Base-by-base conservation (phyloP, 1,284 basidiomycete species). In the Cryptococcus sp. region DNA sequence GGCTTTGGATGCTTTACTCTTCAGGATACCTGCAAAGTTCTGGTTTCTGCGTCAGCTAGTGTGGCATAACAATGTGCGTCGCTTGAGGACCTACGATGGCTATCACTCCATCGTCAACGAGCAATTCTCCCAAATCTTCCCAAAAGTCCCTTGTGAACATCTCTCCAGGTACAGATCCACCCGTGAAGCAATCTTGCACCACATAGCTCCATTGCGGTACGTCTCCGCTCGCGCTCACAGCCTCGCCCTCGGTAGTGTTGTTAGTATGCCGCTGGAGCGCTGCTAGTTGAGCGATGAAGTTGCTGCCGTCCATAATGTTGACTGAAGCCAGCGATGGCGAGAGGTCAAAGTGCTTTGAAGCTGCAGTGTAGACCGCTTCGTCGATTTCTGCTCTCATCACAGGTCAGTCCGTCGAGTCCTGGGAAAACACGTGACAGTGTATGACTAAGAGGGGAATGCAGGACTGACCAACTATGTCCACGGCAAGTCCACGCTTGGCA, bases 101-200 rank as follows among this genome's bases (percentile, higher is more conserved):
- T 11, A 94, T 77, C 5, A 93, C 81, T 2, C 89, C 92, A 54
- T 89, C 85, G 1, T 83, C 79, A n/a, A 83, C 82, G 72, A 94
- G 82, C 19, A 87, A 72, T 5, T 74, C 71, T 67, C 85, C 86
- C 49, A 93, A 74, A 55, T 86, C 85, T 40, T 80, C 61, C 90
- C 91, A 94, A 71, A 93, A 93, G 64, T 91, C 86, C 23, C 82
- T 52, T 0, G 91, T 90, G 77, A 89, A 95, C 45, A 96, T 79
- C 68, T 91, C 86, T 17, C 85, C 81, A 0, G 93, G 91, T 3
- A 96, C 86, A 20, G 85, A 84, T 3, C 93, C 93, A 3, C 92
- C 93, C 11, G 91, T 91, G 76, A 95, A 96, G 67, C 89, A 90
- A 70, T 95, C 93, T 68, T 97, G 93, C 0, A 95, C 81, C 19